Evolutionary conservation across 2,329 filamentous ascomycete species (phyloP), one percentile per base, ranked within the genome.

Genomic region (Sporothrix curviconia): DNA sequence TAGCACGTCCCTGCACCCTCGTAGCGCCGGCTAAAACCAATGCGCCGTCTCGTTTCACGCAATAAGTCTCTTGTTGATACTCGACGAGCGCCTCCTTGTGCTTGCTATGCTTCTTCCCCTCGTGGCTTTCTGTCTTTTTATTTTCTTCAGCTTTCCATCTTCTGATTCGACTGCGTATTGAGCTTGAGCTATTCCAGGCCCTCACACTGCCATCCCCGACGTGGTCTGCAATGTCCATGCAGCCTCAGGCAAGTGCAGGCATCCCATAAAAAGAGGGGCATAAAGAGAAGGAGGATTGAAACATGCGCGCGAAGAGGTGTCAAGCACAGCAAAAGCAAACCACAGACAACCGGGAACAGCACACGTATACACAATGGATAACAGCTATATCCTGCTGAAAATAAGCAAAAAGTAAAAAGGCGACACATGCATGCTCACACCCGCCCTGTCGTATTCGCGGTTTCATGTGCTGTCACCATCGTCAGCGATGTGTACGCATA

Each of bases 31-130:
- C n/a, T n/a, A n/a, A n/a, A n/a, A n/a, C n/a, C n/a, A n/a, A n/a
- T n/a, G 39, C 50, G 50, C 50, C 37, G 50, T 53, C 50, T 53
- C 24, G 50, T 53, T 53, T 53, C 50, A 53, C n/a, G n/a, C n/a
- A n/a, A n/a, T n/a, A n/a, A n/a, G n/a, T n/a, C n/a, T n/a, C n/a
- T n/a, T n/a, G n/a, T n/a, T n/a, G n/a, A n/a, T n/a, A n/a, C n/a
- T n/a, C n/a, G n/a, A n/a, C n/a, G n/a, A n/a, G n/a, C n/a, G n/a
- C n/a, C n/a, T n/a, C n/a, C n/a, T n/a, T n/a, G n/a, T n/a, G n/a
- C n/a, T n/a, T n/a, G n/a, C n/a, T n/a, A n/a, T n/a, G n/a, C n/a
- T n/a, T n/a, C n/a, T n/a, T n/a, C n/a, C n/a, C n/a, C n/a, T n/a
- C n/a, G n/a, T n/a, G n/a, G n/a, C n/a, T n/a, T n/a, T n/a, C n/a